These are phyloP conservation scores for Penicillium sp. DNA, from an alignment of 2,329 filamentous ascomycete species.

Conservation along the genomic window DNA sequence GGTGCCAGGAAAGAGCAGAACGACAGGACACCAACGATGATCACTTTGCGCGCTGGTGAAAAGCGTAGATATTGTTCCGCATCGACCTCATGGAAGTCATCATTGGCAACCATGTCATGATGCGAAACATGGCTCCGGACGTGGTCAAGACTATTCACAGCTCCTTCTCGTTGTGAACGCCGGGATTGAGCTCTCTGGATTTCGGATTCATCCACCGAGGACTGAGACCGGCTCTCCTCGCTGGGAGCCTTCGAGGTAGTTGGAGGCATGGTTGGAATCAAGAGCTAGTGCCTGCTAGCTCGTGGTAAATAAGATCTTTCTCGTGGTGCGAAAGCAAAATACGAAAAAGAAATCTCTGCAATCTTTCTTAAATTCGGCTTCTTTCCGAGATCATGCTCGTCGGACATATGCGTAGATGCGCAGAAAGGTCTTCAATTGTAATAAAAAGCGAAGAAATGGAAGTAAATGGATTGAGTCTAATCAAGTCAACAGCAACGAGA, in stretches of 20 bases:
- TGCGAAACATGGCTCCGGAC: slow-evolving; percentile 37
- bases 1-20: slow-evolving; percentile 76
- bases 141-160: slow-evolving; percentile 30
- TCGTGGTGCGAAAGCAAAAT: not conserved
- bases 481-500: not conserved
- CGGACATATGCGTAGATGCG: not conserved
- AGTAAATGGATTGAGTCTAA: not conserved
- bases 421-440: not conserved
- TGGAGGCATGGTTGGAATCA: slow-evolving; percentile 11
- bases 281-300: not conserved
- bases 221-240: slow-evolving; percentile 11
- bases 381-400: slow-evolving; percentile 13
- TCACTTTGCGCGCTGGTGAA: slow-evolving; percentile 59
- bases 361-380: slow-evolving; percentile 3
- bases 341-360: not conserved
- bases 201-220: slow-evolving; percentile 11
- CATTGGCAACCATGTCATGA: slow-evolving; percentile 30
- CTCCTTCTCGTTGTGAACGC: slow-evolving; percentile 8
- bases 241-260: slow-evolving; percentile 15
- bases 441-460: not conserved
- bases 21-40: slow-evolving; percentile 68
- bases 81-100: slow-evolving; percentile 43
- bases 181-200: slow-evolving; percentile 18
- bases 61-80: slow-evolving; percentile 65
- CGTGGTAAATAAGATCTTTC: not conserved